A percentile compares a stretch with the other conserved stretches of the same genome.
These are phyloP conservation scores for Ascochyta fabae DNA, from an alignment of 2,329 filamentous ascomycete species.

Conservation along the genomic window DNA sequence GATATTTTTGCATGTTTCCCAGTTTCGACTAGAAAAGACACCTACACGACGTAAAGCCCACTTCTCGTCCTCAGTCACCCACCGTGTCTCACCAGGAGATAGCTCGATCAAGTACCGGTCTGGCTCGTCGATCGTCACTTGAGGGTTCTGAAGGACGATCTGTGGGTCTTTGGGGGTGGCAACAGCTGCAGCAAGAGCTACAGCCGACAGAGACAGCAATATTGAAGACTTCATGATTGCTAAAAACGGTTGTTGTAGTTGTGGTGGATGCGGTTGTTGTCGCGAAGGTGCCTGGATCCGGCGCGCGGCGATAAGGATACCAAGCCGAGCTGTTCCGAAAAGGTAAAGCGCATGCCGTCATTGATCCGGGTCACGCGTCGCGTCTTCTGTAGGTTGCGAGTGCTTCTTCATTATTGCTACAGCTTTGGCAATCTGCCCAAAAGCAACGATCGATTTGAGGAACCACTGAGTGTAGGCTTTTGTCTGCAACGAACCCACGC, in stretches of 20 bases:
- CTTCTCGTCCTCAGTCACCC: constrained; percentile 94
- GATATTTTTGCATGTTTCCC: no score
- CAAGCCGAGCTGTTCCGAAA: neutral
- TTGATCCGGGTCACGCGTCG: neutral
- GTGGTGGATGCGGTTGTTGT: constrained; percentile 5
- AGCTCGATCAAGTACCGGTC: constrained; percentile 73
- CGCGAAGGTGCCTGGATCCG: constrained; percentile 23
- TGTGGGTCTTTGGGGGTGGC: constrained; percentile 36
- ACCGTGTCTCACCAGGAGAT: constrained; percentile 79
- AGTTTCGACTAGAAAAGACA: constrained; percentile 7
- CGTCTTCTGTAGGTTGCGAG: no score
- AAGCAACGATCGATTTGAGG: no score
- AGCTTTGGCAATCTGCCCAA: no score
- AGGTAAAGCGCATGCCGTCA: neutral
- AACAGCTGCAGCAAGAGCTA: constrained; percentile 36
- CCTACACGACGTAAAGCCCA: constrained; percentile 85
- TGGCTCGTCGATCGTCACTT: constrained; percentile 35
- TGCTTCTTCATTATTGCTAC: no score
- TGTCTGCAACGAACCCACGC: no score
- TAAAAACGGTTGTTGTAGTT: constrained; percentile 11
- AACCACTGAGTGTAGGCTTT: no score
- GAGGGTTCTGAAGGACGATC: constrained; percentile 38
- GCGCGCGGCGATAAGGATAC: constrained; percentile 30
- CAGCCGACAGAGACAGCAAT: constrained; percentile 42
- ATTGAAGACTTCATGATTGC: constrained; percentile 43